phyloP scores from a whole-genome alignment of 345 rosid species.

The Moringa oleifera region DNA sequence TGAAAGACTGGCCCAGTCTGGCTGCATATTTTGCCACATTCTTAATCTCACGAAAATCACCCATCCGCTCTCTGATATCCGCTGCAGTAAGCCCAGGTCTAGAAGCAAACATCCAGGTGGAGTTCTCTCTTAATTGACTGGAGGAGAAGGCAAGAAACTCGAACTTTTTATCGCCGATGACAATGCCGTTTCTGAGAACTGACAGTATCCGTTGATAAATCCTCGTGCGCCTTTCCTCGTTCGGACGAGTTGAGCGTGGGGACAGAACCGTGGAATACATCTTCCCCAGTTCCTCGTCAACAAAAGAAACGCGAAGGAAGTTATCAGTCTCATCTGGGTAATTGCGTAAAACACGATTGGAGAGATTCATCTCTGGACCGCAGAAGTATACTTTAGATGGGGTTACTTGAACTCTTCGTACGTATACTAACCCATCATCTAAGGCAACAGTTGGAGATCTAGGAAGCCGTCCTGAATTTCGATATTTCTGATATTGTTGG shows the following conservation, averaged over 20 bases:
- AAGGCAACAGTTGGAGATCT: slow-evolving; percentile 21
- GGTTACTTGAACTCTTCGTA: slow-evolving; percentile 40
- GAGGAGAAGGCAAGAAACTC: slow-evolving; percentile 61
- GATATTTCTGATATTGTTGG: slow-evolving; percentile 14
- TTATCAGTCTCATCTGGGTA: slow-evolving; percentile 32
- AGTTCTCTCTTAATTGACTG: slow-evolving; percentile 44
- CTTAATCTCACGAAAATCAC: slow-evolving; percentile 25
- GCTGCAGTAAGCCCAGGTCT: slow-evolving; percentile 31
- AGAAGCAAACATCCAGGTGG: slow-evolving; percentile 69
- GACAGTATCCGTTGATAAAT: slow-evolving; percentile 39
- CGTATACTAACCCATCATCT: slow-evolving; percentile 38
- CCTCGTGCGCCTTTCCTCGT: slow-evolving; percentile 14
- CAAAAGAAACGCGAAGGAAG: slow-evolving; percentile 43
- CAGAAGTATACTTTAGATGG: slow-evolving; percentile 44
- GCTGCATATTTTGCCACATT: slow-evolving; percentile 55
- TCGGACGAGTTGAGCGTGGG: slow-evolving; percentile 34
- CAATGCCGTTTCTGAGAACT: slow-evolving; percentile 39
- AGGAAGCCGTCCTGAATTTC: slow-evolving; percentile 9
- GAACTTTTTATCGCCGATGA: slow-evolving; percentile 39
- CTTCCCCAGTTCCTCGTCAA: slow-evolving; percentile 30
- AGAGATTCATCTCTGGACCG: slow-evolving; percentile 51
- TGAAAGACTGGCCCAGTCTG: slow-evolving; percentile 36
- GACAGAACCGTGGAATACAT: slow-evolving; percentile 58
- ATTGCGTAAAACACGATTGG: slow-evolving; percentile 43
- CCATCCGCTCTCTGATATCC: slow-evolving; percentile 37